Conservation (phyloP, 2,329 filamentous ascomycete species). For the Daldinia sp. region DNA sequence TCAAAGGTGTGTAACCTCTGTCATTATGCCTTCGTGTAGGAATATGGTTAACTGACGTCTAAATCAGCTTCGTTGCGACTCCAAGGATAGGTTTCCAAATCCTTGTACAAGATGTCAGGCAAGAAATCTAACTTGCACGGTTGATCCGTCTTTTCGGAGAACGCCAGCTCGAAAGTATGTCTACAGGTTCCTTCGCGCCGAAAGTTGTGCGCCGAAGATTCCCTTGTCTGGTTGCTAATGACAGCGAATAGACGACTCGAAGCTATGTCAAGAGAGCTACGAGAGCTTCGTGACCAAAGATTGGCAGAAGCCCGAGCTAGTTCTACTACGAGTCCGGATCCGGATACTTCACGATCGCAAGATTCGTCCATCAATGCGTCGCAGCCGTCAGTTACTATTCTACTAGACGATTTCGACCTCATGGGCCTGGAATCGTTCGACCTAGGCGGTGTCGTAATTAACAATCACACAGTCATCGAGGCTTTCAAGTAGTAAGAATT, state of each 20-base stretch:
- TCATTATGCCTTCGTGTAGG: conserved; percentile 11
- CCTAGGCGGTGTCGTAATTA: conserved; percentile 38
- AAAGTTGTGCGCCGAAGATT: background rate
- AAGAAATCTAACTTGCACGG: conserved; percentile 48
- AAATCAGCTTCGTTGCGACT: conserved; percentile 50
- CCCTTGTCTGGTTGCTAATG: conserved; percentile 15
- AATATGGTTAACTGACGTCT: conserved; percentile 15
- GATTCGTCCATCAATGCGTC: conserved; percentile 34
- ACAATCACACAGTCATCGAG: conserved; percentile 40
- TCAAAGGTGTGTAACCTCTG: conserved; percentile 44
- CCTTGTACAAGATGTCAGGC: conserved; percentile 50
- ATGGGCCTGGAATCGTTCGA: conserved; percentile 40
- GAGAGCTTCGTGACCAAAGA: conserved; percentile 49
- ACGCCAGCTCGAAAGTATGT: conserved; percentile 51
- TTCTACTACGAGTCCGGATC: conserved; percentile 44
- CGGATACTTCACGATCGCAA: conserved; percentile 41
- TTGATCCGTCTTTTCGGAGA: conserved; percentile 51
- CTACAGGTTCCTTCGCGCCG: background rate
- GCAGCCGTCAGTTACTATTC: conserved; percentile 30
- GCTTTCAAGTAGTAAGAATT: conserved; percentile 46
- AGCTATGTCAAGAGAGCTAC: conserved; percentile 52
- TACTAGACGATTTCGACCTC: conserved; percentile 45
- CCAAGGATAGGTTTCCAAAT: conserved; percentile 50
- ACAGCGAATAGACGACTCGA: conserved; percentile 46
- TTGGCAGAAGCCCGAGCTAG: conserved; percentile 33